Evolutionary conservation across 2,329 filamentous ascomycete genomes (phyloP).

Genomic region (Immersiporthe knoxdaviesiana): DNA sequence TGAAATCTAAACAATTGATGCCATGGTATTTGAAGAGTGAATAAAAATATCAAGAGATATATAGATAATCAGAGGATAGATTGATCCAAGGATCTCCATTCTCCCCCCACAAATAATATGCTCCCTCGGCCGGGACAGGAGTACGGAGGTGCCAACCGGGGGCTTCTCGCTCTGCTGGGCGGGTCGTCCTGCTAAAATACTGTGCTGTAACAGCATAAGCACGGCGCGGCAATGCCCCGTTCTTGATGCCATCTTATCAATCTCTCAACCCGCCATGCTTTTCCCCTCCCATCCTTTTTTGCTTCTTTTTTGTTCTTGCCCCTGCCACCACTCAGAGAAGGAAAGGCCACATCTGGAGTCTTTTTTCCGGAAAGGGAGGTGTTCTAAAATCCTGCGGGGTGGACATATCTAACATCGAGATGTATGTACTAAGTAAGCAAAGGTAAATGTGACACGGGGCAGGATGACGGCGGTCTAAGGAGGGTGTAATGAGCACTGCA

Average conservation of each 20-base stretch:
- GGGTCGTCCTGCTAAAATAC: background rate
- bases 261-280: background rate
- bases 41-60: background rate
- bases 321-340: no score
- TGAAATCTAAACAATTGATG: background rate
- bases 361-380: no score
- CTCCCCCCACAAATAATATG: background rate
- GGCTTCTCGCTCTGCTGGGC: background rate
- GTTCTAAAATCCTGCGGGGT: no score
- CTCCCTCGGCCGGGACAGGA: background rate
- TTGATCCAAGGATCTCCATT: no score
- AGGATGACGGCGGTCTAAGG: no score
- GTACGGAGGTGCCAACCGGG: background rate
- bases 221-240: constrained; percentile 1
- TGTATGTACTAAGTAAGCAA: no score
- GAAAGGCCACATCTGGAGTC: no score
- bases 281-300: background rate
- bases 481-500: no score
- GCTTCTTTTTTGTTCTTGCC: background rate
- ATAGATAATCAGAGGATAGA: background rate
- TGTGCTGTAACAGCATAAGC: background rate
- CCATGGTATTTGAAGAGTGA: background rate
- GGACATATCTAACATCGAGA: no score
- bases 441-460: no score
- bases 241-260: background rate